Conservation (phyloP, 2,329 filamentous ascomycete genomes). For the Zelopaecilomyces penicillatus region DNA sequence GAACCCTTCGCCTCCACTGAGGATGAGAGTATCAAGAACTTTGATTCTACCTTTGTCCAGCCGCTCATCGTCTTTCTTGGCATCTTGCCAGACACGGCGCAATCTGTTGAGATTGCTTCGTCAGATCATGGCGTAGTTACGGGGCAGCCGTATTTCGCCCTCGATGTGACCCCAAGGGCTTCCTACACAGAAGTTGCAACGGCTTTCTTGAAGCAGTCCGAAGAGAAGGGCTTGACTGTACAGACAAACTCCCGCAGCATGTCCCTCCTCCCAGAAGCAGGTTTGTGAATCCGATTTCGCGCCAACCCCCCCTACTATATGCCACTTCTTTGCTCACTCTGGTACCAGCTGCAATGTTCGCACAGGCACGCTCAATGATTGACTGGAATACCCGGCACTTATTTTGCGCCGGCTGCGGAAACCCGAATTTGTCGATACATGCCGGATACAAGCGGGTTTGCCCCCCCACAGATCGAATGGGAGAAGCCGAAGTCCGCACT, state of each 20-base stretch:
- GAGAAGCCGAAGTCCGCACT: slow-evolving; percentile 33
- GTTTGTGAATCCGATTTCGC: slow-evolving; percentile 30
- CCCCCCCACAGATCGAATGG: slow-evolving; percentile 57
- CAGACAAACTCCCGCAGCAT: slow-evolving; percentile 57
- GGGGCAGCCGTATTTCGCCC: slow-evolving; percentile 77
- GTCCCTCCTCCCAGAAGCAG: slow-evolving; percentile 51
- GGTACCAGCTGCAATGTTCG: slow-evolving; percentile 71
- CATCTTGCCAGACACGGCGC: slow-evolving; percentile 58
- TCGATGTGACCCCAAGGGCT: slow-evolving; percentile 74
- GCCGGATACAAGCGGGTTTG: slow-evolving; percentile 75
- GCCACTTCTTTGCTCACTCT: not conserved
- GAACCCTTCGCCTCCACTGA: slow-evolving; percentile 66
- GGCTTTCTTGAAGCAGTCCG: slow-evolving; percentile 28
- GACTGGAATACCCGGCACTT: slow-evolving; percentile 94
- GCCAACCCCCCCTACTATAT: not conserved
- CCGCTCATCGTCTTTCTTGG: slow-evolving; percentile 80
- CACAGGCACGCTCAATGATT: slow-evolving; percentile 75
- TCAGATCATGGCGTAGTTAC: slow-evolving; percentile 57
- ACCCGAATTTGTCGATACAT: slow-evolving; percentile 69
- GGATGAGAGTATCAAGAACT: slow-evolving; percentile 62
- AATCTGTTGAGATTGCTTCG: slow-evolving; percentile 18
- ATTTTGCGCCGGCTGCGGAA: slow-evolving; percentile 85
- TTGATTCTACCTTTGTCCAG: slow-evolving; percentile 59
- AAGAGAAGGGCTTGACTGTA: slow-evolving; percentile 56
- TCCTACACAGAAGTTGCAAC: slow-evolving; percentile 54